These are phyloP conservation scores for Gymnopilus junonius DNA, from an alignment of 768 basidiomycete species.

Conservation along the genomic window DNA sequence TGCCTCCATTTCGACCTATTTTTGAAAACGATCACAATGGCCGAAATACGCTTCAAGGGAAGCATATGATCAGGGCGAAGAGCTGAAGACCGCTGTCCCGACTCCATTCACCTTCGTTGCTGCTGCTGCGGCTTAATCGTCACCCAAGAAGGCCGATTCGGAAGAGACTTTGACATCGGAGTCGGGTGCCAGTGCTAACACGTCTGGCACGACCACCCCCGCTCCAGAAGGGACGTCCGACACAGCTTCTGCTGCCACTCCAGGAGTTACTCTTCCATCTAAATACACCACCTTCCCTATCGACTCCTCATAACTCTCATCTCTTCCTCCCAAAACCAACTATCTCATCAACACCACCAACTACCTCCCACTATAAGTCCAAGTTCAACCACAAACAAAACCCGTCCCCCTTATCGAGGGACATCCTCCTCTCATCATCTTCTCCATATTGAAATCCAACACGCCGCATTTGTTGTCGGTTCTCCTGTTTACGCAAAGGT, in stretches of 20 bases:
- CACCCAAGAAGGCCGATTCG: neutral
- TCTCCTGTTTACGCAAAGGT: constrained; percentile 67
- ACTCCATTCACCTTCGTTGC: neutral
- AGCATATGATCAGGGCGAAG: constrained; percentile 22
- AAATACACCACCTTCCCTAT: constrained; percentile 22
- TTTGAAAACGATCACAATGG: constrained; percentile 45
- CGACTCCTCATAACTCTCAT: constrained; percentile 6
- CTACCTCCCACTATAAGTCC: constrained; percentile 5
- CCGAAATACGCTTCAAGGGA: neutral
- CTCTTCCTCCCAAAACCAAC: neutral
- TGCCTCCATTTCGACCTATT: constrained; percentile 77
- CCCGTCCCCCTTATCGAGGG: constrained; percentile 73
- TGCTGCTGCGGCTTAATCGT: neutral
- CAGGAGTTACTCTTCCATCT: neutral
- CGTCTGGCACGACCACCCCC: neutral
- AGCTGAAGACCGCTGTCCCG: constrained; percentile 27
- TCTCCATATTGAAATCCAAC: constrained; percentile 91
- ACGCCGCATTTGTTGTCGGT: constrained; percentile 80
- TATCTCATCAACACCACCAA: constrained; percentile 22
- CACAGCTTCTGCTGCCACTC: neutral
- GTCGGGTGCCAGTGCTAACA: too few relatives aligned
- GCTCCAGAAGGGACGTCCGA: neutral
- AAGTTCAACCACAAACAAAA: constrained; percentile 17
- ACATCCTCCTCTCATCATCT: constrained; percentile 94
- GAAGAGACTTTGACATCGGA: too few relatives aligned